A percentile compares a stretch with the other conserved stretches of the same genome.
These are phyloP conservation scores for Echinosophora koreensis DNA, from an alignment of 306 rosid genomes.

Conservation along the genomic window DNA sequence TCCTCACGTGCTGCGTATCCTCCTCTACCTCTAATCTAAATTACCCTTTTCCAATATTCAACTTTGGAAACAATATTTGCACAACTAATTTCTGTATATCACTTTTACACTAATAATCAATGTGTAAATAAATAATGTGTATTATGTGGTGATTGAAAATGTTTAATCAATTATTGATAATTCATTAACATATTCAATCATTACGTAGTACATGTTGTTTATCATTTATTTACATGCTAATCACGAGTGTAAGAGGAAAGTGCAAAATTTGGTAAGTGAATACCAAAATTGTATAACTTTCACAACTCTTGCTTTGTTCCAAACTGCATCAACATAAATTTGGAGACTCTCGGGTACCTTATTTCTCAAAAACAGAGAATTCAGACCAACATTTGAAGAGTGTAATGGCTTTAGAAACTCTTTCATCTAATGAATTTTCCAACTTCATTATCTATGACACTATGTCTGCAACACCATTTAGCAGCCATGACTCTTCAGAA, in stretches of 20 bases:
- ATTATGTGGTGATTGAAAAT: background rate
- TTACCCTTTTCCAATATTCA: conserved; percentile 30
- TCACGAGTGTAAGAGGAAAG: background rate
- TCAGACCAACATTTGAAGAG: background rate
- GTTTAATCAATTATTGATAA: background rate
- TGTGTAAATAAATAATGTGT: background rate
- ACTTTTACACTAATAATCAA: background rate
- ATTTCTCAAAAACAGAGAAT: background rate
- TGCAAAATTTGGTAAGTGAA: background rate
- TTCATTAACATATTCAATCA: no score
- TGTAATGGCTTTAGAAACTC: conserved; percentile 76
- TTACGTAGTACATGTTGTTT: background rate
- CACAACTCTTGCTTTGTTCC: conserved; percentile 27
- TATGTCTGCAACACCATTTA: conserved; percentile 72
- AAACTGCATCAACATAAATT: conserved; percentile 46
- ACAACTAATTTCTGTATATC: background rate
- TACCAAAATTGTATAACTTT: background rate
- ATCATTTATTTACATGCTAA: background rate
- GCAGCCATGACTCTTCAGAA: conserved; percentile 50
- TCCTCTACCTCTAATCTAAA: conserved; percentile 33
- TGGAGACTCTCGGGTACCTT: conserved; percentile 7
- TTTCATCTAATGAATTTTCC: conserved; percentile 68
- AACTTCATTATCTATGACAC: conserved; percentile 85
- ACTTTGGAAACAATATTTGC: background rate
- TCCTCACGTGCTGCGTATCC: conserved; percentile 72